Conservation (phyloP, 2,329 filamentous ascomycete genomes). For the Aureobasidium vineae region DNA sequence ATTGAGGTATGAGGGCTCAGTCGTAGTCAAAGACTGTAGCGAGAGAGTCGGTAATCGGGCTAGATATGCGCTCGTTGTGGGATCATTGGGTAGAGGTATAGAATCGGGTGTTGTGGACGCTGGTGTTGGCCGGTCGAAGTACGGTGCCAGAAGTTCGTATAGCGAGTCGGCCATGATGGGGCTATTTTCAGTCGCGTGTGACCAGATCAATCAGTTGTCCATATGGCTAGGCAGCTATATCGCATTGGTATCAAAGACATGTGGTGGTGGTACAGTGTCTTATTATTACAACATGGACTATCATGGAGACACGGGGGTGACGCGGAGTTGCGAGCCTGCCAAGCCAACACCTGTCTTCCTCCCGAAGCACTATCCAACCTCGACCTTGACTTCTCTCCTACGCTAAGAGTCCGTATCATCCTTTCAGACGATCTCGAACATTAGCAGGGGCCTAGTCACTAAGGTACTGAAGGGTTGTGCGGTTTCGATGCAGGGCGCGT, state of each 20-base stretch:
- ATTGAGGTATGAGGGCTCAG: slow-evolving; percentile 75
- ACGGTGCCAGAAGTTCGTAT: slow-evolving; percentile 68
- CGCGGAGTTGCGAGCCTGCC: slow-evolving; percentile 17
- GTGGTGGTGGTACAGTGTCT: not conserved
- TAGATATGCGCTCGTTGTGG: slow-evolving; percentile 67
- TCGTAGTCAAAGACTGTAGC: slow-evolving; percentile 67
- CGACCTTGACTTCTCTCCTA: not conserved
- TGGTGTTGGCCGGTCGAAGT: slow-evolving; percentile 48
- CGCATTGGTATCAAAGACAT: not conserved
- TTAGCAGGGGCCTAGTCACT: no score
- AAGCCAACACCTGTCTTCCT: slow-evolving; percentile 14
- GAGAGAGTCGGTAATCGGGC: slow-evolving; percentile 73
- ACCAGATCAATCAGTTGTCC: not conserved
- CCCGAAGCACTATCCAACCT: not conserved
- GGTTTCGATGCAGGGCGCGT: no score
- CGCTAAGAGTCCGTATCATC: not conserved
- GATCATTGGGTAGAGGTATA: slow-evolving; percentile 45
- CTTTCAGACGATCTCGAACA: not conserved
- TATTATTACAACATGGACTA: not conserved
- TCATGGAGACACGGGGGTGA: not conserved
- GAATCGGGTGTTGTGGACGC: slow-evolving; percentile 35
- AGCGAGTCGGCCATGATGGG: slow-evolving; percentile 57
- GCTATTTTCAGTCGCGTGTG: not conserved
- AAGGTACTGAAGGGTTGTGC: not conserved
- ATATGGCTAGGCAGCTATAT: not conserved